Base-by-base conservation (phyloP, 2,329 filamentous ascomycete species). In the Ophiostoma pallidulum region DNA sequence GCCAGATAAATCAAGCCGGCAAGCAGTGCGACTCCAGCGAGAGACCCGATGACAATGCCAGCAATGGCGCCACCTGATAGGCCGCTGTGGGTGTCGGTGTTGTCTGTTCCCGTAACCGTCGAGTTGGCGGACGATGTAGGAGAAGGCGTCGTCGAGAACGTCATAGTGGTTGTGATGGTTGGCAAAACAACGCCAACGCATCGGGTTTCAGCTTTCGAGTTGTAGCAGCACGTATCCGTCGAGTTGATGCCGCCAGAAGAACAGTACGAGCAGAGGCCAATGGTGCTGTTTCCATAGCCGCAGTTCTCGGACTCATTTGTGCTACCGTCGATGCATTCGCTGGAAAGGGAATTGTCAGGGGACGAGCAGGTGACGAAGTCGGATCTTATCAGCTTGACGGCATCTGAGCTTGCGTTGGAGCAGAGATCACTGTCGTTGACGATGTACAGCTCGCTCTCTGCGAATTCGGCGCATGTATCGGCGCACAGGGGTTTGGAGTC, bases 191-290 rank as follows among this genome's bases (percentile, higher is more conserved):
- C 85, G 43, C 78, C 77, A 42, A 77, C 68, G 63, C 92, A 98
- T 53, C 81, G 77, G 22, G 69, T 68, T 50, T 86, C 77, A n/a
- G 84, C 82, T 52, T 88, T 74, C 5, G 90, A 81, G 58, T 80
- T 88, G 59, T 89, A 83, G 65, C 92, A 98, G 70, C 92, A 98
- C 4, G 90, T 94, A 63, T 97, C 91, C 43, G 91, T 97, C 9
- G 88, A 84, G 65, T 97, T 97, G 53, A 82, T 78, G 24, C 90
- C 89, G 57, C 86, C 91, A 7, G 80, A 73, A 36, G 78, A 75
- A 64, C 92, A 98, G 64, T 92, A 96, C 4, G 82, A 80, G 68
- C 92, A 98, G 31, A 98, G 73, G 3, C 90, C 89, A 47, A 82
- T 63, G 8, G 75, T 79, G 62, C 77, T 82, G 54, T 78, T 75